A percentile compares a stretch with the other conserved stretches of the same genome.
Evolutionary conservation across 495 filamentous ascomycete species (phyloP).

Genomic region (Pseudoneurospora amorphoporcata): DNA sequence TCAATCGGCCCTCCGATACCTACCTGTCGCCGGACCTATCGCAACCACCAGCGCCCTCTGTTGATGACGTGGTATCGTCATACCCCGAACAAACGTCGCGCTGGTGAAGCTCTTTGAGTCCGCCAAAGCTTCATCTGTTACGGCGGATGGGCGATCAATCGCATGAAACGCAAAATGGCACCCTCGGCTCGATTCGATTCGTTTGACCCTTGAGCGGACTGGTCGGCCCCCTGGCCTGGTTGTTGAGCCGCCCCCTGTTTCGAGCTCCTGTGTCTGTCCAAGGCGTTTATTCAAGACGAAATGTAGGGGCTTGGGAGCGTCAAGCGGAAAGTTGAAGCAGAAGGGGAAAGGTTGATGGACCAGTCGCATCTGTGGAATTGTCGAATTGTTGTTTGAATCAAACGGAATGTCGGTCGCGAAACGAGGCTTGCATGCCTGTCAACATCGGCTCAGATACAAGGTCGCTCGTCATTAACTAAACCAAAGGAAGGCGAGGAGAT

Average conservation of each 20-base stretch:
- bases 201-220: background rate
- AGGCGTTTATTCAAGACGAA: background rate
- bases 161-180: background rate
- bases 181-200: too few species aligned
- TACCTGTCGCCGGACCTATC: background rate
- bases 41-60: background rate
- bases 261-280: background rate
- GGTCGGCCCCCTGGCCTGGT: background rate
- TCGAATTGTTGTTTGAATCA: background rate
- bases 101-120: background rate
- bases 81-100: background rate
- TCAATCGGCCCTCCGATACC: background rate
- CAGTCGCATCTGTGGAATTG: background rate
- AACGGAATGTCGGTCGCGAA: background rate
- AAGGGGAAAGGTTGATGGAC: background rate
- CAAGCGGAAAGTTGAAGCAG: background rate
- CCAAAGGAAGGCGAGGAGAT: too few species aligned
- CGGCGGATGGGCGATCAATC: background rate
- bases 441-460: background rate
- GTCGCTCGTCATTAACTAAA: too few species aligned
- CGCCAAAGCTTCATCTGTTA: background rate
- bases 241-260: background rate
- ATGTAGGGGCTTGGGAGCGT: background rate
- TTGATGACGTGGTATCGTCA: background rate
- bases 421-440: background rate